phyloP scores from a whole-genome alignment of 1,284 basidiomycete species.

The Heimioporus retisporus region DNA sequence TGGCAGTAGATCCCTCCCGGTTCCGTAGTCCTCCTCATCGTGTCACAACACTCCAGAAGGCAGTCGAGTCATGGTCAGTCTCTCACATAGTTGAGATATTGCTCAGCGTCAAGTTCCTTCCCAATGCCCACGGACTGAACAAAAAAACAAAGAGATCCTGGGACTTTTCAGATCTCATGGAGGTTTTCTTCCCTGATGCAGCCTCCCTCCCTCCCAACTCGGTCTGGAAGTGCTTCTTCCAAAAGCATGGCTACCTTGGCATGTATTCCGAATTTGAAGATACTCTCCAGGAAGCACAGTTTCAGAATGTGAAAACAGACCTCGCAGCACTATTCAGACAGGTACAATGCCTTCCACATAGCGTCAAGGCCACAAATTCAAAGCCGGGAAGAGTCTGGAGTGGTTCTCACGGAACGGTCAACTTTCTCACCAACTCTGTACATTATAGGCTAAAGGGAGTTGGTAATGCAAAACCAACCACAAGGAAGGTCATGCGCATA shows the following conservation, averaged over 20 bases:
- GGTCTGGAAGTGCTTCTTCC: slow-evolving; percentile 5
- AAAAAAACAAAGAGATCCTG: slow-evolving; percentile 1
- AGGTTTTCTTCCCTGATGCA: slow-evolving; percentile 1
- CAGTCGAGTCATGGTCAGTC: slow-evolving; percentile 15
- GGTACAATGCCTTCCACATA: slow-evolving; percentile 16
- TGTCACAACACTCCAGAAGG: slow-evolving; percentile 1
- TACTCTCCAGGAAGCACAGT: background rate
- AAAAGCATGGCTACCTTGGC: background rate
- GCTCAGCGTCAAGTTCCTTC: slow-evolving; percentile 10
- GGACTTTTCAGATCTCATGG: slow-evolving; percentile 1
- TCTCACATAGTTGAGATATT: slow-evolving; percentile 3
- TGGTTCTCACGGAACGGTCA: slow-evolving; percentile 6
- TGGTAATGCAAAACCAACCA: background rate
- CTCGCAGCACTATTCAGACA: background rate
- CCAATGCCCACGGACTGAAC: slow-evolving; percentile 7
- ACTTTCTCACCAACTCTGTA: slow-evolving; percentile 9
- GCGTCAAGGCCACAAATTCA: slow-evolving; percentile 2
- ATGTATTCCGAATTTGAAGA: background rate
- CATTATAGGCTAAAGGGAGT: slow-evolving; percentile 16
- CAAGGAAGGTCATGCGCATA: slow-evolving; percentile 10
- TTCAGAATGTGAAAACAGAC: background rate
- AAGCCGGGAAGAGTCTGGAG: slow-evolving; percentile 5
- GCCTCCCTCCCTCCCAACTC: background rate
- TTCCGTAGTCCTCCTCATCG: background rate
- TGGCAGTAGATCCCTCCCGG: slow-evolving; percentile 2